Conservation (phyloP, 2,329 filamentous ascomycete species). For the Monilinia aucupariae region DNA sequence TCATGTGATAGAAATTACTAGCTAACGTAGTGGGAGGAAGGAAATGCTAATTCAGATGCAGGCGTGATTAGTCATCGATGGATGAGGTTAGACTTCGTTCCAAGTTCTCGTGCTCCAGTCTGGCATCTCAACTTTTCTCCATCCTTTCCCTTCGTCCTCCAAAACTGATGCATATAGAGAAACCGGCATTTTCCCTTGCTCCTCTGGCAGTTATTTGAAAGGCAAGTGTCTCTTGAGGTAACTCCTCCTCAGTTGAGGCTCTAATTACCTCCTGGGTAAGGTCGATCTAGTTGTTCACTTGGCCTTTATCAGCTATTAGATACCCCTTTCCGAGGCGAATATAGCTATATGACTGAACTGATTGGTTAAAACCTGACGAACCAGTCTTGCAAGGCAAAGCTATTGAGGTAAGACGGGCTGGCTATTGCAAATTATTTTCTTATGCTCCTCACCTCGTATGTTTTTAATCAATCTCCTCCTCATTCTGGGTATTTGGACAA, state of each 20-base stretch:
- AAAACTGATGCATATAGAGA: neutral
- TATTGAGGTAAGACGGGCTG: neutral
- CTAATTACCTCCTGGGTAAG: neutral
- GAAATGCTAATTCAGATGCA: neutral
- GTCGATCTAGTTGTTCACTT: conserved; percentile 2
- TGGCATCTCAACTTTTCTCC: neutral
- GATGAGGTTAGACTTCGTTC: neutral
- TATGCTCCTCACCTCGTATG: neutral
- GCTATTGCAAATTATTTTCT: neutral
- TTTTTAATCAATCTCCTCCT: conserved; percentile 4
- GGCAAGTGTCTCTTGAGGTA: conserved; percentile 1
- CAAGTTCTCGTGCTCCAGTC: neutral
- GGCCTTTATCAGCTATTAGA: neutral
- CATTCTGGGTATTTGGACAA: conserved; percentile 4
- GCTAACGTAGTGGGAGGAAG: neutral
- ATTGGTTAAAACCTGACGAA: conserved; percentile 4
- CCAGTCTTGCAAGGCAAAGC: neutral
- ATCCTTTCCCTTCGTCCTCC: neutral
- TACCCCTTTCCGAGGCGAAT: neutral
- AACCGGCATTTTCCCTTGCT: neutral
- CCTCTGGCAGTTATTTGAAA: neutral
- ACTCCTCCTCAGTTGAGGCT: neutral
- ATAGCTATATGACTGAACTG: conserved; percentile 2
- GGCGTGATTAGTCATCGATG: neutral
- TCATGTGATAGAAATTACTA: too few species aligned